Evolutionary conservation across 805 yeast genomes (phyloP).

Genomic region (Alloascoidea africana): DNA sequence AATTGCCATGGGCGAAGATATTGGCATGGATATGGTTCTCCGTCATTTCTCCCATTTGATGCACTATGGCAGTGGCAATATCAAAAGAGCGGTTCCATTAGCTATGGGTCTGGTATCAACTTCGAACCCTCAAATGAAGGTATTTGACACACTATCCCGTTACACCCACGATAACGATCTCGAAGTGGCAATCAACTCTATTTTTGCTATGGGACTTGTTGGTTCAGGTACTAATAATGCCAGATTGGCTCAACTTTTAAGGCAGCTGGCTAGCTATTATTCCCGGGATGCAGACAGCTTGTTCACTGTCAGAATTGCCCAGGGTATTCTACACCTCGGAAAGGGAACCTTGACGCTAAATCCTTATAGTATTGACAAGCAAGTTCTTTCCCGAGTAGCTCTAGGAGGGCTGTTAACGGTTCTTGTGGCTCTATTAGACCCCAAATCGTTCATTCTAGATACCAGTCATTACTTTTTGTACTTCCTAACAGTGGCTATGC

Average conservation of each 20-base stretch:
- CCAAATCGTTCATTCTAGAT: constrained; percentile 63
- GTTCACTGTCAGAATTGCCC: constrained; percentile 88
- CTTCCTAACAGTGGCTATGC: constrained; percentile 75
- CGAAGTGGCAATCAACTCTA: constrained; percentile 89
- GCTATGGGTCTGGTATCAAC: constrained; percentile 96
- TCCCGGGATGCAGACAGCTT: constrained; percentile 79
- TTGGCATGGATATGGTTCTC: constrained; percentile 93
- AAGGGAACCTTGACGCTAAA: constrained; percentile 87
- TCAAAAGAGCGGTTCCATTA: constrained; percentile 88
- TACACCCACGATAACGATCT: constrained; percentile 92
- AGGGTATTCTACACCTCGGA: constrained; percentile 89
- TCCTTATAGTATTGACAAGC: constrained; percentile 83
- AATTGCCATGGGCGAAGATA: constrained; percentile 94
- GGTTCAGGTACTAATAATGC: constrained; percentile 99
- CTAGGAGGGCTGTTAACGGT: constrained; percentile 82
- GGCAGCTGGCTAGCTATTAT: constrained; percentile 91
- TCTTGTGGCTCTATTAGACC: constrained; percentile 72
- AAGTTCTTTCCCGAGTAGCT: constrained; percentile 74
- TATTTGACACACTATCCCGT: constrained; percentile 89
- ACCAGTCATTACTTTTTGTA: constrained; percentile 65
- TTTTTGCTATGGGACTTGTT: constrained; percentile 92
- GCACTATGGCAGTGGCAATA: constrained; percentile 91
- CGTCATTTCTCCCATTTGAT: constrained; percentile 95
- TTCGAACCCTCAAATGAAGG: constrained; percentile 92
- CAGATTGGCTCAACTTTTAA: constrained; percentile 84